Percentiles rank a stretch among this genome's conserved stretches.
These are phyloP conservation scores for Chionographis japonica DNA, from an alignment of 106 monocot species.

Conservation along the genomic window DNA sequence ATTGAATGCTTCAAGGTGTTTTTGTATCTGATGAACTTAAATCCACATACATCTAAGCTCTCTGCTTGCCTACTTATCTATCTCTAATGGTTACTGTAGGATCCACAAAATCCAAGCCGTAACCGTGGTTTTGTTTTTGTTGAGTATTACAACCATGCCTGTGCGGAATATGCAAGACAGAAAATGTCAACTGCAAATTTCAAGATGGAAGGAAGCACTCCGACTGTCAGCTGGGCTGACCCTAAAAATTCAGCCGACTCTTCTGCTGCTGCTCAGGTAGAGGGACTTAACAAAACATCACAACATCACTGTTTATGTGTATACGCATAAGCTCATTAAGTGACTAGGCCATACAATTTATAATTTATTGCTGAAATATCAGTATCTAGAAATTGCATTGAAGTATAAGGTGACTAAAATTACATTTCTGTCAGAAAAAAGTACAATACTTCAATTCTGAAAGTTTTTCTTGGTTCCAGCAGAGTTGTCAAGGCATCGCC, in stretches of 20 bases:
- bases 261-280: constrained; percentile 90
- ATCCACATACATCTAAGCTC: not conserved
- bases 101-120: constrained; percentile 76
- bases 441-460: too few species aligned
- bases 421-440: too few species aligned
- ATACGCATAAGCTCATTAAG: not conserved
- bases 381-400: too few species aligned
- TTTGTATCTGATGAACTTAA: not conserved
- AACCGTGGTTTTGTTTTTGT: constrained; percentile 97
- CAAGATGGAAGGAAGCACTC: constrained; percentile 79
- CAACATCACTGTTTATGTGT: not conserved
- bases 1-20: constrained; percentile 90
- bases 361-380: too few species aligned
- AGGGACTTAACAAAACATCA: not conserved
- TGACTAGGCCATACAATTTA: too few species aligned
- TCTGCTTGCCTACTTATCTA: not conserved
- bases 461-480: too few species aligned
- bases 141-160: constrained; percentile 96
- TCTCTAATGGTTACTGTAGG: constrained; percentile 44
- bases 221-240: constrained; percentile 95
- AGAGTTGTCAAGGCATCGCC: too few species aligned
- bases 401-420: too few species aligned
- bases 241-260: constrained; percentile 77
- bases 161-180: constrained; percentile 92
- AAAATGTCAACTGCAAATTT: constrained; percentile 73